Evolutionary conservation across 73 alveolate species (phyloP).

Genomic region (Paramecium sexaurelia): DNA sequence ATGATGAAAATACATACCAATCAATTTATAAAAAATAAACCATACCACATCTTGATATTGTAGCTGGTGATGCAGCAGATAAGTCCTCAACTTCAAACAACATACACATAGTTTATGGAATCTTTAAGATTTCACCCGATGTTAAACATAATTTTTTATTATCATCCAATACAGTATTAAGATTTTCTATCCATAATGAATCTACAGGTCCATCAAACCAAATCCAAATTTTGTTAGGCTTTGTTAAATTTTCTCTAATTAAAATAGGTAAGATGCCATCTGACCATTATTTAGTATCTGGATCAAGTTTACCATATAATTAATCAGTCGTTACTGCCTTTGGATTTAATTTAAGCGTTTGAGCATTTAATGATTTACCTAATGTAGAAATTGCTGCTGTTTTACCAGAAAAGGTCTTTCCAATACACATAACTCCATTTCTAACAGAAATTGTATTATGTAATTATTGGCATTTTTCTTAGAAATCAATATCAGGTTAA

Average conservation of each 20-base stretch:
- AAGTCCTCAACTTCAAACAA: conserved; percentile 97
- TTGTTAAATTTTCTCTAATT: conserved; percentile 71
- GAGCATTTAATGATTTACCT: conserved; percentile 69
- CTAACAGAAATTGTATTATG: conserved; percentile 98
- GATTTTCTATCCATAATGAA: conserved; percentile 97
- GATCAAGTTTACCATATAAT: conserved; percentile 84
- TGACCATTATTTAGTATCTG: conserved; percentile 87
- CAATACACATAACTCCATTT: conserved; percentile 99
- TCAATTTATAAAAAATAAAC: conserved; percentile 78
- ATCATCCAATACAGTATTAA: conserved; percentile 98
- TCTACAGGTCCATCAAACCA: conserved; percentile 99
- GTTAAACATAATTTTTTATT: conserved; percentile 93
- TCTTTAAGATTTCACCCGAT: conserved; percentile 84
- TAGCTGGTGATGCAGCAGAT: conserved; percentile 96
- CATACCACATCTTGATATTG: conserved; percentile 97
- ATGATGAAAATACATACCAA: neutral
- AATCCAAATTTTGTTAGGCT: conserved; percentile 92
- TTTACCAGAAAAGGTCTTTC: conserved; percentile 78
- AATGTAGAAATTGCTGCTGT: conserved; percentile 53
- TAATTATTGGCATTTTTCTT: conserved; percentile 95
- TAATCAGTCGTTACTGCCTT: conserved; percentile 79
- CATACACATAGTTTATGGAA: conserved; percentile 89
- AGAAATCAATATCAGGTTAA: conserved; percentile 91
- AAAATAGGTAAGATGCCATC: conserved; percentile 82
- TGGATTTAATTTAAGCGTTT: conserved; percentile 73